phyloP scores from a whole-genome alignment of 306 rosid species.

The Boehmeria nivea region DNA sequence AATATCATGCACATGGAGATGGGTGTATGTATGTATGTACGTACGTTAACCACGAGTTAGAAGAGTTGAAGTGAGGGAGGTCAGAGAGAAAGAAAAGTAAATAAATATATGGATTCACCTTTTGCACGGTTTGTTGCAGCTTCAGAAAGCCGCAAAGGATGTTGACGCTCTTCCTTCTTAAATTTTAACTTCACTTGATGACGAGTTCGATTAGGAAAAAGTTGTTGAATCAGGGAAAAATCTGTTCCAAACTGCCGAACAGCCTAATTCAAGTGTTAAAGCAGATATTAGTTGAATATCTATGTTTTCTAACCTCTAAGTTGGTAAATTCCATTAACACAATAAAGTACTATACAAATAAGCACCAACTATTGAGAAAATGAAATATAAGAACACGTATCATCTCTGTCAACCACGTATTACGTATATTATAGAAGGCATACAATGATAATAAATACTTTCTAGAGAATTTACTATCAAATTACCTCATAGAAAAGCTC shows the following conservation, averaged over 20 bases:
- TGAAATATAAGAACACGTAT: too few relatives aligned
- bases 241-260: conserved; percentile 68
- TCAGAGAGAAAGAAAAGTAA: not conserved
- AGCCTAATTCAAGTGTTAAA: conserved; percentile 37
- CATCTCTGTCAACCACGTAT: not conserved
- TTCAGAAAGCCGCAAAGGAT: conserved; percentile 47
- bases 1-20: conserved; percentile 47
- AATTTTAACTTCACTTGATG: conserved; percentile 68
- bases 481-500: conserved; percentile 72
- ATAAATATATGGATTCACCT: conserved; percentile 40
- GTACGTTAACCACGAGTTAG: too few relatives aligned
- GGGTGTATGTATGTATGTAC: conserved; percentile 59
- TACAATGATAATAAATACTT: not conserved
- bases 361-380: not conserved
- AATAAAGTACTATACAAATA: too few relatives aligned
- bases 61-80: too few relatives aligned
- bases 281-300: not conserved
- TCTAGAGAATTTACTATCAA: not conserved
- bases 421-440: too few relatives aligned
- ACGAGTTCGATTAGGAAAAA: conserved; percentile 62
- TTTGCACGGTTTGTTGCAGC: conserved; percentile 46
- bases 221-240: conserved; percentile 67
- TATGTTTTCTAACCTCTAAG: too few relatives aligned
- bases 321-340: too few relatives aligned
- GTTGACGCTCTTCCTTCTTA: conserved; percentile 70